Percentiles rank a stretch among this genome's conserved stretches.
Evolutionary conservation across 768 basidiomycete species (phyloP).

Genomic region (Amanita exitialis): DNA sequence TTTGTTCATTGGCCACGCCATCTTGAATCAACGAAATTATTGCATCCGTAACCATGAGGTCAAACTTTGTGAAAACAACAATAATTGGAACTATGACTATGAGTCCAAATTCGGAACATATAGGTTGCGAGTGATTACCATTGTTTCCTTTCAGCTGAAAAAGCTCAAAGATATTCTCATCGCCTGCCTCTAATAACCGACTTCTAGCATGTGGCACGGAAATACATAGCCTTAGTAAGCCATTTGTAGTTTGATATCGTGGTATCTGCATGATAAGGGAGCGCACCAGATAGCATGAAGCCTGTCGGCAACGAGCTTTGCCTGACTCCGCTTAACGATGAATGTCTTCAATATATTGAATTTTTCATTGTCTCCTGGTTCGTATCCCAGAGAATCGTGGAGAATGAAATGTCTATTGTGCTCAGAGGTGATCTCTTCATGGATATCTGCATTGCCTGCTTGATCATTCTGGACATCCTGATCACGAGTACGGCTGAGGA

Average conservation of each 20-base stretch:
- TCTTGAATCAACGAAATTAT: too few species aligned
- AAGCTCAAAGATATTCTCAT: constrained; percentile 14
- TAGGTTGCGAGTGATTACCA: neutral
- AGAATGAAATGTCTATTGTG: too few species aligned
- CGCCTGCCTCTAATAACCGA: constrained; percentile 14
- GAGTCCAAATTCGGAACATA: neutral
- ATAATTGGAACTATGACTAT: neutral
- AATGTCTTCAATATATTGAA: constrained; percentile 15
- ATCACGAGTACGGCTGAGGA: too few species aligned
- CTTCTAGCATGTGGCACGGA: constrained; percentile 11
- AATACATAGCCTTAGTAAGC: constrained; percentile 16
- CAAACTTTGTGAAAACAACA: neutral
- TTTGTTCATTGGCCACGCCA: too few species aligned
- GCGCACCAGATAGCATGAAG: constrained; percentile 20
- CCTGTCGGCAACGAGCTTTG: constrained; percentile 8
- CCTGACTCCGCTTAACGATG: constrained; percentile 8
- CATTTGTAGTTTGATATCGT: neutral
- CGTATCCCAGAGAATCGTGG: too few species aligned
- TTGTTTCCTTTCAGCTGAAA: constrained; percentile 3
- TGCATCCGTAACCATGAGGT: neutral
- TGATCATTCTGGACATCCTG: too few species aligned
- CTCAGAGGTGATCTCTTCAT: constrained; percentile 2
- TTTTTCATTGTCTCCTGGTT: constrained; percentile 14
- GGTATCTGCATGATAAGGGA: neutral
- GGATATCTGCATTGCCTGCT: constrained; percentile 16